phyloP scores from a whole-genome alignment of 768 basidiomycete species.

The Kwoniella shandongensis region DNA sequence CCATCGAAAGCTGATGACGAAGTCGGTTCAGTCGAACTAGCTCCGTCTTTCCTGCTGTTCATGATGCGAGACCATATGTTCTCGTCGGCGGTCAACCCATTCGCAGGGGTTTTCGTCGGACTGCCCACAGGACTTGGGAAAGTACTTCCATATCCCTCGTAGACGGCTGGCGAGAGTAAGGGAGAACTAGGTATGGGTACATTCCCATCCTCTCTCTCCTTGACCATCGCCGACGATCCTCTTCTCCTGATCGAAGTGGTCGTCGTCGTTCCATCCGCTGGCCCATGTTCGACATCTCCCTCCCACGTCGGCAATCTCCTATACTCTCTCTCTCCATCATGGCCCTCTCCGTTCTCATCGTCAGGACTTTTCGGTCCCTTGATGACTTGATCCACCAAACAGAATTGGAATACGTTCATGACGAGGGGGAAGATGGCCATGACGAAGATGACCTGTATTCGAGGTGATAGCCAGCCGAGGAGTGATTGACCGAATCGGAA shows the following conservation, averaged over 20 bases:
- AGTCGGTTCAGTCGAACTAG: constrained; percentile 6
- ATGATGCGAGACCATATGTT: constrained; percentile 14
- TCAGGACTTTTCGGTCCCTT: constrained; percentile 34
- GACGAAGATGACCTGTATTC: constrained; percentile 56
- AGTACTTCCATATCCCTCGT: constrained; percentile 12
- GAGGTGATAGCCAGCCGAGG: constrained; percentile 65
- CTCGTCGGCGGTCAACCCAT: neutral
- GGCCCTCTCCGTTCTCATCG: constrained; percentile 9
- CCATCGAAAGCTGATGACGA: constrained; percentile 1
- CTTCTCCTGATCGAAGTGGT: neutral
- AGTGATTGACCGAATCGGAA: constrained; percentile 81
- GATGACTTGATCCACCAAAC: constrained; percentile 70
- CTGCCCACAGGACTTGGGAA: constrained; percentile 15
- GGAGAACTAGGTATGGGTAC: constrained; percentile 16
- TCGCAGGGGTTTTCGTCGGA: constrained; percentile 1
- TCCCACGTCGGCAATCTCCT: constrained; percentile 6
- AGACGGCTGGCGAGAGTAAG: constrained; percentile 5
- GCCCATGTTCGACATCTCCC: neutral
- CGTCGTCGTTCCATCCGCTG: neutral
- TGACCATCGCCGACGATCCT: no score
- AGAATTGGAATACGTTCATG: constrained; percentile 69
- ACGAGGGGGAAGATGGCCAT: constrained; percentile 81
- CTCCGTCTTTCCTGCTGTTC: constrained; percentile 5
- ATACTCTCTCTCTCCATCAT: constrained; percentile 1
- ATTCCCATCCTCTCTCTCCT: no score